Evolutionary conservation across 2,329 filamentous ascomycete species (phyloP).

Genomic region (Blumeria graminis): DNA sequence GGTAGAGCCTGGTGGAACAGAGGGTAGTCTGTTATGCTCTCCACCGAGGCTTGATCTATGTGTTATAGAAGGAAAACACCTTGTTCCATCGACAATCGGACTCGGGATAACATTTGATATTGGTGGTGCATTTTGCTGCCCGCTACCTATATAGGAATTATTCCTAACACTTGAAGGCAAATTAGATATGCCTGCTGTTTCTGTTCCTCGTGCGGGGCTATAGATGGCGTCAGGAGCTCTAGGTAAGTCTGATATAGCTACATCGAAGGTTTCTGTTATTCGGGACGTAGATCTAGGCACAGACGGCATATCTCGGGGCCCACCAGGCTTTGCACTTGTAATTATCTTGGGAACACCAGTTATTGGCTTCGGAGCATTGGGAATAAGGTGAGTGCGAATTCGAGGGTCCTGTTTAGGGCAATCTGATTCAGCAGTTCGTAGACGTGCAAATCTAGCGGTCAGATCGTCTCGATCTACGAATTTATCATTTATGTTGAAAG

Average conservation of each 20-base stretch:
- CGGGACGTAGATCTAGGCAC: constrained; percentile 7
- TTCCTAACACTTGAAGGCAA: constrained; percentile 11
- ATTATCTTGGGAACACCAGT: neutral
- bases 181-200: constrained; percentile 8
- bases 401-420: constrained; percentile 23
- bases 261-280: constrained; percentile 7
- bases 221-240: constrained; percentile 16
- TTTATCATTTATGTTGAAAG: constrained; percentile 13
- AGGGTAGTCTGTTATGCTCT: constrained; percentile 1
- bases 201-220: constrained; percentile 13
- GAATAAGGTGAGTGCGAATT: constrained; percentile 25
- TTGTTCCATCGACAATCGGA: constrained; percentile 6
- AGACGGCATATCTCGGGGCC: constrained; percentile 13
- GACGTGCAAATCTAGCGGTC: constrained; percentile 29
- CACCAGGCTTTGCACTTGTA: constrained; percentile 6
- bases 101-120: constrained; percentile 10
- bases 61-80: constrained; percentile 8
- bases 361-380: constrained; percentile 14
- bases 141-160: constrained; percentile 8
- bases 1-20: constrained; percentile 7
- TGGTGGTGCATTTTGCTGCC: constrained; percentile 9
- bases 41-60: constrained; percentile 4
- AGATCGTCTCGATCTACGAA: constrained; percentile 22
- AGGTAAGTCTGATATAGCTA: constrained; percentile 13
- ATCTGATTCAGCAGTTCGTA: constrained; percentile 19